Conservation (phyloP, 495 filamentous ascomycete genomes). For the Friedmanniomyces simplex region DNA sequence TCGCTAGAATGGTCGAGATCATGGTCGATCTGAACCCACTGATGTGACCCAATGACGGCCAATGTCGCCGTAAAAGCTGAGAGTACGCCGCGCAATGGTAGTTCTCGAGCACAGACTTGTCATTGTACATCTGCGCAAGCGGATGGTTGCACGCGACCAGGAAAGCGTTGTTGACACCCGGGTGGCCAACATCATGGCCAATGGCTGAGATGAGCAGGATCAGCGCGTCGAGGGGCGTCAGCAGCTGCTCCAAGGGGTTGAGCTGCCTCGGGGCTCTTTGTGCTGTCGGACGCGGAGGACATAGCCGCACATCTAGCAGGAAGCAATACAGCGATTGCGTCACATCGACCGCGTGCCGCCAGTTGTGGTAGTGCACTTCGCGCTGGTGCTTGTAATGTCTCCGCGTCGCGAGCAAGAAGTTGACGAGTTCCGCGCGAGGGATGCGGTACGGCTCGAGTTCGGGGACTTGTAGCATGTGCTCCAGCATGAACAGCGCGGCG, state of each 20-base stretch:
- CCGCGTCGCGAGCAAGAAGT: conserved; percentile 73
- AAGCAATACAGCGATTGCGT: conserved; percentile 90
- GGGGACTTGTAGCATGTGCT: conserved; percentile 75
- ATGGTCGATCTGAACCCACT: conserved; percentile 72
- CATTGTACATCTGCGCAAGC: conserved; percentile 94
- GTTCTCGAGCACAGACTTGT: conserved; percentile 90
- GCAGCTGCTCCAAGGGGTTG: conserved; percentile 58
- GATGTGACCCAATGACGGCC: conserved; percentile 70
- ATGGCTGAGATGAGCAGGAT: conserved; percentile 88
- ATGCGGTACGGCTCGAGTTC: conserved; percentile 54
- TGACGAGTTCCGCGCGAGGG: conserved; percentile 51
- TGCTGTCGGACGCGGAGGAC: conserved; percentile 53
- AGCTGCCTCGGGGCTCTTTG: conserved; percentile 21
- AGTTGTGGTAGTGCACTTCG: conserved; percentile 98
- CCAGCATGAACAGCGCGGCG: conserved; percentile 69
- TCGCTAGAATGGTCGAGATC: conserved; percentile 91
- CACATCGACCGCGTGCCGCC: conserved; percentile 92
- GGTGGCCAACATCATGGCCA: conserved; percentile 94
- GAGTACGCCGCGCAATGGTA: conserved; percentile 97
- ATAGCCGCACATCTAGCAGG: conserved; percentile 66
- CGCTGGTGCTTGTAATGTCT: conserved; percentile 65
- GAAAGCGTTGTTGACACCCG: conserved; percentile 96
- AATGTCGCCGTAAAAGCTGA: conserved; percentile 86
- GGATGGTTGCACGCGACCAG: conserved; percentile 86
- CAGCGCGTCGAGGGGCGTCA: conserved; percentile 76